phyloP scores from a whole-genome alignment of 257 asterid genomes.

The Linaria vulgaris region DNA sequence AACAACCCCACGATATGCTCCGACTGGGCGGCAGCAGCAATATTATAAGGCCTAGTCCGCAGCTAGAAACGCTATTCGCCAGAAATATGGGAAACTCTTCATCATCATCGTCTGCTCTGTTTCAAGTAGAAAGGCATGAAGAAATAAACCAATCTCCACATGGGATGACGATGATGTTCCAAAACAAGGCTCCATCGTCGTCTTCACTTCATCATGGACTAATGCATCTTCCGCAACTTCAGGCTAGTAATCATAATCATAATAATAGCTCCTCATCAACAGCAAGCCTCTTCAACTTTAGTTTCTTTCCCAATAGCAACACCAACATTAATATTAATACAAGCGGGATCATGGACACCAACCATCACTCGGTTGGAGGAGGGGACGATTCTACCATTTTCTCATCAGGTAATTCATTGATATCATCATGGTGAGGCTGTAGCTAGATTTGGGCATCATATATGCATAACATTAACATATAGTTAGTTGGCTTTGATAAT shows the following conservation, averaged over 20 bases:
- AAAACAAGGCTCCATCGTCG: constrained; percentile 31
- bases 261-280: constrained; percentile 30
- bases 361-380: constrained; percentile 34
- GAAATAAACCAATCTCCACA: constrained; percentile 39
- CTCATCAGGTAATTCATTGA: constrained; percentile 40
- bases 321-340: constrained; percentile 16
- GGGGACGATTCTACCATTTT: constrained; percentile 47
- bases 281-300: constrained; percentile 45
- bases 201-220: constrained; percentile 47
- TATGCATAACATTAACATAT: no score
- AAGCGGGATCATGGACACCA: constrained; percentile 23
- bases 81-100: constrained; percentile 24
- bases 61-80: constrained; percentile 2
- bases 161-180: constrained; percentile 31
- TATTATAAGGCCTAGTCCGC: constrained; percentile 41
- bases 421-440: neutral
- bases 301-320: constrained; percentile 52
- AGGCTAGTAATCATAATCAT: constrained; percentile 29
- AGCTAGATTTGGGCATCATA: neutral
- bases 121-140: constrained; percentile 27
- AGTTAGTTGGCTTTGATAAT: no score
- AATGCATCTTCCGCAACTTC: constrained; percentile 64
- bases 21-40: constrained; percentile 32
- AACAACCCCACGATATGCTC: constrained; percentile 40
- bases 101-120: constrained; percentile 29